Percentiles rank a stretch among this genome's conserved stretches.
These are phyloP conservation scores for Erythrobasidium hasegawianum DNA, from an alignment of 1,284 basidiomycete species.

Conservation along the genomic window DNA sequence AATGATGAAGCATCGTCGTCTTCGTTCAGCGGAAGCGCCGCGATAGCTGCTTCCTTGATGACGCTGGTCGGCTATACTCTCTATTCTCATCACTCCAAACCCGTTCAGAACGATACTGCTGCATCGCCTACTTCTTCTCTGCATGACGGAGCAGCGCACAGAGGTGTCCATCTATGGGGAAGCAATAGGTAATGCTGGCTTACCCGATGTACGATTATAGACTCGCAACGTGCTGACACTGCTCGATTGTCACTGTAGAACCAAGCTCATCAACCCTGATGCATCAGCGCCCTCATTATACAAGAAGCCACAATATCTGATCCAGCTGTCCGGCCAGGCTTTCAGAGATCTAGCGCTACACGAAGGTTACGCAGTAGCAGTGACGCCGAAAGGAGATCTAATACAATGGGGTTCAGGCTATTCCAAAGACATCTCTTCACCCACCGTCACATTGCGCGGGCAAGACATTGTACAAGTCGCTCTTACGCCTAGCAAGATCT, in stretches of 20 bases:
- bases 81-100: not conserved
- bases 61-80: not conserved
- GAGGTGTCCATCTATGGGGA: constrained; percentile 27
- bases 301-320: constrained; percentile 37
- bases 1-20: too few relatives aligned
- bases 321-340: constrained; percentile 49
- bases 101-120: constrained; percentile 7
- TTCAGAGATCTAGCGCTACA: constrained; percentile 72
- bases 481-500: constrained; percentile 60
- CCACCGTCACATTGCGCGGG: constrained; percentile 59
- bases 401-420: constrained; percentile 81
- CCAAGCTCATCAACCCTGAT: constrained; percentile 38
- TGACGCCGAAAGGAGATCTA: constrained; percentile 81
- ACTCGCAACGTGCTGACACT: not conserved
- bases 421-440: constrained; percentile 51
- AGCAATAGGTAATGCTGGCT: constrained; percentile 15
- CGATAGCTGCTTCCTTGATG: too few relatives aligned
- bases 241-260: constrained; percentile 12
- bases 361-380: constrained; percentile 67
- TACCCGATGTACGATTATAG: not conserved
- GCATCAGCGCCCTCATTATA: constrained; percentile 33
- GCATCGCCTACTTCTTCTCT: constrained; percentile 13
- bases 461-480: constrained; percentile 68
- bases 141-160: constrained; percentile 13
- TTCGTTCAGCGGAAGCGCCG: too few relatives aligned